Evolutionary conservation across 2,329 filamentous ascomycete genomes (phyloP).

Genomic region (Chaetomium sp.): DNA sequence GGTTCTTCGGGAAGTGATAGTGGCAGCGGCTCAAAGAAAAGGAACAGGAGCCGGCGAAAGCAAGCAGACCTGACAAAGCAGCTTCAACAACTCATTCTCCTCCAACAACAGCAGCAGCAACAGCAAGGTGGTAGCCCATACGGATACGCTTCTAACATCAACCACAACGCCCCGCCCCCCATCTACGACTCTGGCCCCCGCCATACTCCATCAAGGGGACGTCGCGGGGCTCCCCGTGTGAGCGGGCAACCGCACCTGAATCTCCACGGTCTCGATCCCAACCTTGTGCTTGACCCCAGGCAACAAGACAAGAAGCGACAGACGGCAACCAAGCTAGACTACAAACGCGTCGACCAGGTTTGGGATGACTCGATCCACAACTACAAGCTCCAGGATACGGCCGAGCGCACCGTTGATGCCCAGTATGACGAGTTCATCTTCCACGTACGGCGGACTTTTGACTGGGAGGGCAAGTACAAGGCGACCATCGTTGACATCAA

Average conservation of each 20-base stretch:
- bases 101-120: conserved; percentile 17
- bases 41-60: conserved; percentile 15
- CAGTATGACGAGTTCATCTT: conserved; percentile 76
- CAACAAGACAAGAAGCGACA: conserved; percentile 17
- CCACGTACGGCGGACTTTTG: conserved; percentile 74
- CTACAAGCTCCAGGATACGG: conserved; percentile 50
- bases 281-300: conserved; percentile 9
- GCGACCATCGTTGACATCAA: conserved; percentile 74
- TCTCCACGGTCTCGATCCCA: conserved; percentile 14
- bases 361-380: conserved; percentile 46
- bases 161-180: conserved; percentile 3
- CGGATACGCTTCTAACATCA: conserved; percentile 6
- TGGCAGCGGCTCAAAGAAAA: conserved; percentile 15
- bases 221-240: conserved; percentile 1
- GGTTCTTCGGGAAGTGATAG: conserved; percentile 22
- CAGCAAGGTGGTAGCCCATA: conserved; percentile 10
- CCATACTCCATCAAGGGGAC: background rate
- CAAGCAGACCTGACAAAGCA: conserved; percentile 25
- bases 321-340: conserved; percentile 31
- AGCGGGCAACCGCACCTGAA: background rate
- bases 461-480: conserved; percentile 75
- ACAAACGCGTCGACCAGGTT: conserved; percentile 48
- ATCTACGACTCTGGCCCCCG: conserved; percentile 13
- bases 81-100: conserved; percentile 24
- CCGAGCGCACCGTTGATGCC: conserved; percentile 37